These are phyloP conservation scores for Gaeumannomyces sp. DNA, from an alignment of 2,329 filamentous ascomycete genomes.

Conservation along the genomic window DNA sequence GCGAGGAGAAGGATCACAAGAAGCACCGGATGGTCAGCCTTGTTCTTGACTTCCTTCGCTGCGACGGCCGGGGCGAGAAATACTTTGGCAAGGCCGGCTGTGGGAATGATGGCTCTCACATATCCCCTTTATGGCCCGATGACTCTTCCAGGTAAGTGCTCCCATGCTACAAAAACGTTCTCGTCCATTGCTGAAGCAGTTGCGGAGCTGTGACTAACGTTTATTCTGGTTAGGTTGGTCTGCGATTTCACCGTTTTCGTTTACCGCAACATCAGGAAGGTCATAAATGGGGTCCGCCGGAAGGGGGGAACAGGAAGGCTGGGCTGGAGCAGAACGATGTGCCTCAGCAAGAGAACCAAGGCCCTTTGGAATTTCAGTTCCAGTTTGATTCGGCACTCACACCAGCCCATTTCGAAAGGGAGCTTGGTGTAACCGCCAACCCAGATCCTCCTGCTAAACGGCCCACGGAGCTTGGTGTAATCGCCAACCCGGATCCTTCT, in stretches of 20 bases:
- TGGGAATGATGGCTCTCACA: neutral
- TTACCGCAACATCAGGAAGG: neutral
- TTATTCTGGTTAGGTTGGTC: neutral
- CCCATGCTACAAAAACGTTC: neutral
- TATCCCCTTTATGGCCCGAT: constrained; percentile 5
- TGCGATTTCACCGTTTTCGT: neutral
- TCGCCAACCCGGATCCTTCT: too few relatives aligned
- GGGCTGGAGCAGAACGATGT: too few relatives aligned
- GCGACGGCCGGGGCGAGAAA: neutral
- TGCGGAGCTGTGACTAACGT: neutral
- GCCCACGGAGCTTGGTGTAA: too few relatives aligned
- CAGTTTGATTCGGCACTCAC: too few relatives aligned
- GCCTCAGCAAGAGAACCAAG: too few relatives aligned
- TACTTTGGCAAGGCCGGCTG: neutral
- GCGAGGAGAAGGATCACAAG: neutral
- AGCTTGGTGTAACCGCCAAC: too few relatives aligned
- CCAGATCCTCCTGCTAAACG: too few relatives aligned
- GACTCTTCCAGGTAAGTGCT: constrained; percentile 8
- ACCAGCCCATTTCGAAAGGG: too few relatives aligned
- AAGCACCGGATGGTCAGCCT: neutral
- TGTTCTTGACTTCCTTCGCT: constrained; percentile 2
- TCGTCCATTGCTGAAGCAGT: neutral
- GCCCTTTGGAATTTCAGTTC: too few relatives aligned
- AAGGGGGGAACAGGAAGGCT: neutral
- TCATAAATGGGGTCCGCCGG: neutral